These are phyloP conservation scores for Penicillium sp. DNA, from an alignment of 2,329 filamentous ascomycete species.

Conservation along the genomic window DNA sequence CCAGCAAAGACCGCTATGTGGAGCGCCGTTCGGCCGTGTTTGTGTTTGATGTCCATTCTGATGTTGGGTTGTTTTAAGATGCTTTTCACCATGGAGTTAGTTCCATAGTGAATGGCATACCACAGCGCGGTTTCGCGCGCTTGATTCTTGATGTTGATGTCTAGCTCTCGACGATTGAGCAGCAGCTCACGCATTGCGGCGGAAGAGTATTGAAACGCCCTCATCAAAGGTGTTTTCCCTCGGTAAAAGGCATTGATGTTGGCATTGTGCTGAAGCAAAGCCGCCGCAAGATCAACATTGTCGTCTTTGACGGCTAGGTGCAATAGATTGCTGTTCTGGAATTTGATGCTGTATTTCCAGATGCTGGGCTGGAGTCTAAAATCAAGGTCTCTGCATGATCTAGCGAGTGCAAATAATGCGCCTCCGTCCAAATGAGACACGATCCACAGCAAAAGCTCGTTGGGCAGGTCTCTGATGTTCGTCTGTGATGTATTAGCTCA, in stretches of 20 bases:
- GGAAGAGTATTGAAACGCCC: constrained; percentile 3
- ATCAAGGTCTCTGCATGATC: not conserved
- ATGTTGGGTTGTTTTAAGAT: not conserved
- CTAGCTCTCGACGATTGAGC: not conserved
- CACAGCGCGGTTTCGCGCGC: too few relatives aligned
- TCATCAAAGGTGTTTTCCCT: constrained; percentile 3
- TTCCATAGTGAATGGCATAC: too few relatives aligned
- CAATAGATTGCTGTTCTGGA: constrained; percentile 9
- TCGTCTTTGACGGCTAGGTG: constrained; percentile 3
- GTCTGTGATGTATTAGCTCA: too few relatives aligned
- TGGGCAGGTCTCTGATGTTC: too few relatives aligned
- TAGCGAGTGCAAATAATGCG: not conserved
- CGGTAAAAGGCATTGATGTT: constrained; percentile 8
- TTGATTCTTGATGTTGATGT: not conserved
- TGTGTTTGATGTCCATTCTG: not conserved
- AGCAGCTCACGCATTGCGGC: not conserved
- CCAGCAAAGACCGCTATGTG: too few relatives aligned
- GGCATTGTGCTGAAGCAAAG: not conserved
- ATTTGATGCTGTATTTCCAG: constrained; percentile 3
- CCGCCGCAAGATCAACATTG: not conserved
- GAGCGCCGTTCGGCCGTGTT: too few relatives aligned
- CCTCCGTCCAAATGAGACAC: not conserved
- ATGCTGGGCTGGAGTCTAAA: too few relatives aligned
- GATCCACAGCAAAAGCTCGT: too few relatives aligned
- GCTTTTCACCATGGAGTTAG: too few relatives aligned